phyloP scores from a whole-genome alignment of 257 asterid genomes.

The Gentiana macrophylla region DNA sequence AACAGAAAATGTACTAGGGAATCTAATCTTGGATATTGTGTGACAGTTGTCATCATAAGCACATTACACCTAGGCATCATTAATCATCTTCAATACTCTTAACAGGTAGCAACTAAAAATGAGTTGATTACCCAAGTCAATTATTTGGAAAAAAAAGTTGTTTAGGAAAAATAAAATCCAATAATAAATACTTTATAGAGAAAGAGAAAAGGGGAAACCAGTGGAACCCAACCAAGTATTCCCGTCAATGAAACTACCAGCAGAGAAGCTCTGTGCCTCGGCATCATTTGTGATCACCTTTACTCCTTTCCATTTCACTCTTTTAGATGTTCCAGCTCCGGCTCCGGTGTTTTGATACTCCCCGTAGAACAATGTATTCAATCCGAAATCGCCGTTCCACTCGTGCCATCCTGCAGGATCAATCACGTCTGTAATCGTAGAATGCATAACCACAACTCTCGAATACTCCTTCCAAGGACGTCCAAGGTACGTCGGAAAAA shows the following conservation, averaged over 20 bases:
- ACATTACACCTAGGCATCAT: too few species aligned
- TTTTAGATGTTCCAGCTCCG: conserved; percentile 18
- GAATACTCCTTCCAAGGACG: conserved; percentile 29
- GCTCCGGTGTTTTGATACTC: conserved; percentile 26
- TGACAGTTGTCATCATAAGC: too few species aligned
- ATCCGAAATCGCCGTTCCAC: conserved; percentile 24
- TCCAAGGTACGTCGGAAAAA: conserved; percentile 21
- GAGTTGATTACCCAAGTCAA: too few species aligned
- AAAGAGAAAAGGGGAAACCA: conserved; percentile 22
- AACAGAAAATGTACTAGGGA: too few species aligned
- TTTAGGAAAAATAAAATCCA: too few species aligned
- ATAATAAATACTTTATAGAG: neutral
- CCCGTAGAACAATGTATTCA: conserved; percentile 19
- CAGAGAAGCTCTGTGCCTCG: conserved; percentile 19
- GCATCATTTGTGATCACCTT: conserved; percentile 18
- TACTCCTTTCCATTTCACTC: conserved; percentile 25
- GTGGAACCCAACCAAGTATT: conserved; percentile 22
- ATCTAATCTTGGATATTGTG: too few species aligned
- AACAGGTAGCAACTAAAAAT: too few species aligned
- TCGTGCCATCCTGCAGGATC: conserved; percentile 25
- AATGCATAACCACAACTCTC: conserved; percentile 21
- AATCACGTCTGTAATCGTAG: conserved; percentile 17
- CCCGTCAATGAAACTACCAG: conserved; percentile 20
- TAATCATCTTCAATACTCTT: too few species aligned
- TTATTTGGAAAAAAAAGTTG: too few species aligned